Base-by-base conservation (phyloP, 192 early-diverging fungal species). In the Coemansia sp. region DNA sequence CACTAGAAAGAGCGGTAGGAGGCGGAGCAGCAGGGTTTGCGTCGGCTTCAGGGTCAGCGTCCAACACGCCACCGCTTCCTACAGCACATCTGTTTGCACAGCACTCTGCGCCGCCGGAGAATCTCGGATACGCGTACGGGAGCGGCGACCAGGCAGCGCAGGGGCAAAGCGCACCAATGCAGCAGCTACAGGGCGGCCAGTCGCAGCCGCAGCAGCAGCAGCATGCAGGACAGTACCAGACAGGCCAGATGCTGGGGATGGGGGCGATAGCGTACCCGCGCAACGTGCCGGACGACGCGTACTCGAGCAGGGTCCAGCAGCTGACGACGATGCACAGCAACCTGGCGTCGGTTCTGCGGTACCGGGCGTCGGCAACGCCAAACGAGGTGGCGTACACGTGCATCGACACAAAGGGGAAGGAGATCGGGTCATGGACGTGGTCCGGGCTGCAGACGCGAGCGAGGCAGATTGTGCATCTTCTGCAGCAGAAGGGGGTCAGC, bases 361-460 rank as follows among this genome's bases (percentile, higher is more conserved):
- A 86, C 64, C 83, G 91, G 9, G 88, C 87, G 0, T 56, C 82
- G 14, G 82, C 81, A 11, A 87, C 85, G 36, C 77, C 82, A 53
- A 80, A 78, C 27, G 62, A 65, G 13, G 72, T 81, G 19, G 90
- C 89, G 1, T 92, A 90, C 57, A 78, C 87, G 10, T 72, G 85
- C 17, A 73, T 92, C 1, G 92, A 94, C 67, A 68, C 77, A 36
- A 92, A 91, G 52, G 92, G 92, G 27, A 84, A 85, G 29, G 91
- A 92, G 58, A 63, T 81, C 17, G 65, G 76, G 22, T 82, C 83
- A 8, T 79, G 89, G 72, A 88, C 89, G 19, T 94, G 88, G 88
- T 84, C 87, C 29, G 91, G 87, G 54, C 70, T 92, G 29, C 79
- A 88, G 58, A 77, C 81, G 30, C 71, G 86, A 23, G 89, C 92